These are phyloP conservation scores for baker's yeast (Saccharomyces cerevisiae) DNA, from an alignment of 805 yeast species.

Conservation along the genomic window DNA sequence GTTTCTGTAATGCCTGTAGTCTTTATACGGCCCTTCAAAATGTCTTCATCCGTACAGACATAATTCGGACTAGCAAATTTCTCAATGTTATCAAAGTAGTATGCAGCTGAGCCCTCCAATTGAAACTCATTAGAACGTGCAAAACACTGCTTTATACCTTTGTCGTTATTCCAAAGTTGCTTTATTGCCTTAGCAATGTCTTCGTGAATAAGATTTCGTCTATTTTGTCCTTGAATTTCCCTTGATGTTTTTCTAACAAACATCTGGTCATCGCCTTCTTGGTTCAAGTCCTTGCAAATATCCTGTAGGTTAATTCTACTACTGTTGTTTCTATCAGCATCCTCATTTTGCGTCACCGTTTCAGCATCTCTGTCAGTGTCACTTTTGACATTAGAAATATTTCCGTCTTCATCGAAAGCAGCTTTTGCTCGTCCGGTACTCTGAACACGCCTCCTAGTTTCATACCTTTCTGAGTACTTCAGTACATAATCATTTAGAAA, in stretches of 20 bases:
- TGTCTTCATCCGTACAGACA: slow-evolving; percentile 71
- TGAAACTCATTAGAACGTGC: slow-evolving; percentile 68
- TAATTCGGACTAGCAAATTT: slow-evolving; percentile 59
- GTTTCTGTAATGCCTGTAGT: slow-evolving; percentile 94
- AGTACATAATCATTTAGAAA: slow-evolving; percentile 57
- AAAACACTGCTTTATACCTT: slow-evolving; percentile 55
- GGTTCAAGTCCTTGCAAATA: slow-evolving; percentile 20
- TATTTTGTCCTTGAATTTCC: slow-evolving; percentile 26
- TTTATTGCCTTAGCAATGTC: slow-evolving; percentile 65
- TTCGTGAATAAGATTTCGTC: slow-evolving; percentile 2
- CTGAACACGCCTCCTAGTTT: slow-evolving; percentile 40
- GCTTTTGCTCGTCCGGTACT: slow-evolving; percentile 48
- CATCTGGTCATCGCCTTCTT: slow-evolving; percentile 20
- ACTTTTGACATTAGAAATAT: slow-evolving; percentile 1
- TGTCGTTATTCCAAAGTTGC: slow-evolving; percentile 61
- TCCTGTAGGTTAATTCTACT: slow-evolving; percentile 11
- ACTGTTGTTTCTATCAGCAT: background rate
- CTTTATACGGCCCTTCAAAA: slow-evolving; percentile 82
- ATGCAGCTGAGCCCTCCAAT: slow-evolving; percentile 72
- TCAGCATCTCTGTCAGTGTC: slow-evolving; percentile 16
- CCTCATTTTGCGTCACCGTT: background rate
- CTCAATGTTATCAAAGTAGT: slow-evolving; percentile 67
- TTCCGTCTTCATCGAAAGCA: slow-evolving; percentile 15
- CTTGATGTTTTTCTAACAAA: slow-evolving; percentile 13
- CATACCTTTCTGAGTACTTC: slow-evolving; percentile 50